A percentile compares a stretch with the other conserved stretches of the same genome.
phyloP scores from a whole-genome alignment of 2,329 filamentous ascomycete species.

The Pyrenophora tritici-repentis region DNA sequence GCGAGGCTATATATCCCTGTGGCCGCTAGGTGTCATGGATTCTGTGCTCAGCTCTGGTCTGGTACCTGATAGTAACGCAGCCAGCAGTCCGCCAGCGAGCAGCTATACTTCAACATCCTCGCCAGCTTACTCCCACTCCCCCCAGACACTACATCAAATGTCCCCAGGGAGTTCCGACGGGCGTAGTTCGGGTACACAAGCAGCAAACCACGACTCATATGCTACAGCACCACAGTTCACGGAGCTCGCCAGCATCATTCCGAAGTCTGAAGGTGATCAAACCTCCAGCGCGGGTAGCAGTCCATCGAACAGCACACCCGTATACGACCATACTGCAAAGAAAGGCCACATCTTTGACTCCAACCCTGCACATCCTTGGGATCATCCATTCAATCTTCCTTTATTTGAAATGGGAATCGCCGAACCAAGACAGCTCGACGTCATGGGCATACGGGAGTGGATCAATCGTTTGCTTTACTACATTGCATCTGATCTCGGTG shows the following conservation, averaged over 20 bases:
- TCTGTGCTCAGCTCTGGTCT: conserved; percentile 32
- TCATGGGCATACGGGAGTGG: conserved; percentile 31
- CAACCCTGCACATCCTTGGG: conserved; percentile 26
- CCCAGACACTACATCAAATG: not conserved
- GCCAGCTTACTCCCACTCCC: not conserved
- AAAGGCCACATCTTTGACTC: conserved; percentile 28
- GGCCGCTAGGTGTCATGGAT: conserved; percentile 36
- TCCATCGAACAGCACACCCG: not conserved
- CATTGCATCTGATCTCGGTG: conserved; percentile 28
- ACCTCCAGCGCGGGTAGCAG: not conserved
- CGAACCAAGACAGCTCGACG: conserved; percentile 24
- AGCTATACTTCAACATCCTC: conserved; percentile 1
- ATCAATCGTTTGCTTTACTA: conserved; percentile 35
- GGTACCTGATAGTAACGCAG: conserved; percentile 25
- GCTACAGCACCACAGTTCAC: conserved; percentile 7
- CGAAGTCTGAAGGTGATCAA: conserved; percentile 1
- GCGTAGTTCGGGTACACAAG: conserved; percentile 4
- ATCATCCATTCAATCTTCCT: conserved; percentile 15
- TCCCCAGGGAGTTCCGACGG: conserved; percentile 1
- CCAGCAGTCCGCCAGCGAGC: conserved; percentile 5
- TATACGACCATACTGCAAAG: conserved; percentile 1
- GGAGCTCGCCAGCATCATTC: not conserved
- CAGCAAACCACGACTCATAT: conserved; percentile 3
- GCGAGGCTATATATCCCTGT: conserved; percentile 35
- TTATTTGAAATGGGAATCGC: conserved; percentile 10